Base-by-base conservation (phyloP, 2,329 filamentous ascomycete genomes). In the Ciborinia camelliae region DNA sequence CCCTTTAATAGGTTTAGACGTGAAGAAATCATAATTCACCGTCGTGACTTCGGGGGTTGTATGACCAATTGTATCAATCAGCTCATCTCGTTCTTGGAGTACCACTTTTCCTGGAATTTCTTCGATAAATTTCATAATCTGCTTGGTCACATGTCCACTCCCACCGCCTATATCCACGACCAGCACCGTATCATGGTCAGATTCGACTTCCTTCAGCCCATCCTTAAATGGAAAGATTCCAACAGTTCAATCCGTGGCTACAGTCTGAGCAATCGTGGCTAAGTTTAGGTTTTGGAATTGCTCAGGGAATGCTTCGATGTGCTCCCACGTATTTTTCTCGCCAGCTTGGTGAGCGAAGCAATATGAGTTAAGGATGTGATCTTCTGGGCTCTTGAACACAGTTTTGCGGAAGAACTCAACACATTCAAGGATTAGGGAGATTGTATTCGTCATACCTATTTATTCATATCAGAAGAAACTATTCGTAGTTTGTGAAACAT, bases 121-220 rank as follows among this genome's bases (percentile, higher is more conserved):
- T 4, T 77, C 76, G 60, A 73, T 75, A 28, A 70, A 72, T 23
- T 70, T 66, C 48, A 70, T 73, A 9, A 81, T 70, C 5, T 70
- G 67, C 5, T 70, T 69, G n/a, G 74, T 74, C 54, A 78, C 76
- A n/a, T 80, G 76, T 0, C 79, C 79, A 10, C 73, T 71, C 1
- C 75, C 76, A 47, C 79, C 78, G 12, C 78, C 78, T 14, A 81
- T 71, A 65, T 81, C 77, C 2, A 81, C 77, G 53, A 79, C 41
- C 55, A 71, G 51, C 9, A 75, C 72, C 32, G 67, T 72, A 18
- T 69, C 68, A 37, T 72, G 66, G n/a, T 59, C 67, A 4, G 67
- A 69, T 39, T 69, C 58, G 4, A 71, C 20, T 54, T 66, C 64
- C 18, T 53, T 67, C 9, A 72, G 43, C 43, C 67, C 57, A 30